These are phyloP conservation scores for Nakaseomyces glabratus DNA, from an alignment of 1,139 yeast species.

Conservation along the genomic window DNA sequence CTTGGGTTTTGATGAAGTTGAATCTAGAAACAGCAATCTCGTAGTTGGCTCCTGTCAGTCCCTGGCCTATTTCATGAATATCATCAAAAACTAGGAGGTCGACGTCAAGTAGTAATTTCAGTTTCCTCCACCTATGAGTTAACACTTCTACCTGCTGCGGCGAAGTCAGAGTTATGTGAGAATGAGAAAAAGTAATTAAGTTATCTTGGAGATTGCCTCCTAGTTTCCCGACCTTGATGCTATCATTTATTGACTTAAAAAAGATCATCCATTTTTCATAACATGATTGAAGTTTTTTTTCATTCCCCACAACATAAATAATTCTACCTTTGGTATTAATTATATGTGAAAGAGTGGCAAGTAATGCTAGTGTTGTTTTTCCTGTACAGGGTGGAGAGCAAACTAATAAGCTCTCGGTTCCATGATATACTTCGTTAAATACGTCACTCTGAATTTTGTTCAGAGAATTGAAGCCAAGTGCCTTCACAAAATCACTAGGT, in stretches of 20 bases:
- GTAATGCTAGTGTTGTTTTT: constrained; percentile 60
- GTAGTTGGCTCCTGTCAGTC: constrained; percentile 47
- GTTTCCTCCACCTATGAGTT: constrained; percentile 74
- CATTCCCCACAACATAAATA: constrained; percentile 57
- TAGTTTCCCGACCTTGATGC: constrained; percentile 47
- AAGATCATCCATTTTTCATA: constrained; percentile 44
- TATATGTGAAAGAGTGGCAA: constrained; percentile 70
- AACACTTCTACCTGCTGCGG: constrained; percentile 67
- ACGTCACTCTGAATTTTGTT: constrained; percentile 69
- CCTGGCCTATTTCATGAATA: constrained; percentile 59
- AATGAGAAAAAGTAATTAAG: constrained; percentile 43
- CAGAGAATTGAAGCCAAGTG: constrained; percentile 44
- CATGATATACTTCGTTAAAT: constrained; percentile 49
- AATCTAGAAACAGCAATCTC: constrained; percentile 66
- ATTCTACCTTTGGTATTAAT: constrained; percentile 52
- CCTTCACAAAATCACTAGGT: constrained; percentile 37
- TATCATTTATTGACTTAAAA: constrained; percentile 39
- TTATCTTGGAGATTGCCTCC: constrained; percentile 55
- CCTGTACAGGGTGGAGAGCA: constrained; percentile 75
- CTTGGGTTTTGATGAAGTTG: constrained; percentile 57
- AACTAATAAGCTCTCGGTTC: constrained; percentile 52
- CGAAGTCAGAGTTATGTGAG: constrained; percentile 67
- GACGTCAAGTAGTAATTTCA: constrained; percentile 59
- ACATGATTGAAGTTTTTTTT: constrained; percentile 43
- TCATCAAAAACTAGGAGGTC: constrained; percentile 69